Evolutionary conservation across 2,329 filamentous ascomycete species (phyloP).

Genomic region (Colletotrichum siamense): DNA sequence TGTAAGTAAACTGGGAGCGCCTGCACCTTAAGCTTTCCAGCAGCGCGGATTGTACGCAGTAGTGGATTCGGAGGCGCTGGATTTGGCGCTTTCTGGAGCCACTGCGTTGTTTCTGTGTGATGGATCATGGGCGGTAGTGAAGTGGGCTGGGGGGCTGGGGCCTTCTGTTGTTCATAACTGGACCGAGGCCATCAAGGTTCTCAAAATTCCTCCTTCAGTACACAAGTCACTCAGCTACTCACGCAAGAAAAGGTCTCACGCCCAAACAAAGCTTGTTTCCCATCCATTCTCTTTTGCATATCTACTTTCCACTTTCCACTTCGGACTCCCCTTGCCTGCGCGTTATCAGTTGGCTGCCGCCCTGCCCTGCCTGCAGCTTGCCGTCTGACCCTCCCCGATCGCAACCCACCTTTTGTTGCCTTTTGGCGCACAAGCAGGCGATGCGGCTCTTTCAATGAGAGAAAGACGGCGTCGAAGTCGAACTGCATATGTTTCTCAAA

Average conservation of each 20-base stretch:
- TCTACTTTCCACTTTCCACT: neutral
- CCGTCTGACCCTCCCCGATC: conserved; percentile 6
- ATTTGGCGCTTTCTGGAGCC: conserved; percentile 5
- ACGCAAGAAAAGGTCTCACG: neutral
- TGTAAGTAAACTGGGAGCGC: neutral
- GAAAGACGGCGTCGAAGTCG: neutral
- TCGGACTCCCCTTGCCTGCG: neutral
- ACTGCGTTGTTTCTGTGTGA: conserved; percentile 13
- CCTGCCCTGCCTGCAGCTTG: conserved; percentile 1
- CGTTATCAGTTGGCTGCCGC: neutral
- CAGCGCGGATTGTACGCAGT: neutral
- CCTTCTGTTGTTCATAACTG: neutral
- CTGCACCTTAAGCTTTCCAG: conserved; percentile 17
- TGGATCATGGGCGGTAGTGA: neutral
- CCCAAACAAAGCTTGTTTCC: conserved; percentile 17
- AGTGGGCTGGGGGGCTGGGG: neutral
- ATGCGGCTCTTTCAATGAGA: neutral
- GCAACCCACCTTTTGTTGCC: neutral
- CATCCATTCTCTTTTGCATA: neutral
- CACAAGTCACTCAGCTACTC: neutral
- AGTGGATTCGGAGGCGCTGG: conserved; percentile 5
- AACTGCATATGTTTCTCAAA: neutral
- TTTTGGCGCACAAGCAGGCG: neutral
- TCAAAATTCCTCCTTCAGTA: neutral
- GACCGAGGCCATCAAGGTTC: neutral